phyloP scores from a whole-genome alignment of 495 filamentous ascomycete genomes.

The Viridothelium virens region DNA sequence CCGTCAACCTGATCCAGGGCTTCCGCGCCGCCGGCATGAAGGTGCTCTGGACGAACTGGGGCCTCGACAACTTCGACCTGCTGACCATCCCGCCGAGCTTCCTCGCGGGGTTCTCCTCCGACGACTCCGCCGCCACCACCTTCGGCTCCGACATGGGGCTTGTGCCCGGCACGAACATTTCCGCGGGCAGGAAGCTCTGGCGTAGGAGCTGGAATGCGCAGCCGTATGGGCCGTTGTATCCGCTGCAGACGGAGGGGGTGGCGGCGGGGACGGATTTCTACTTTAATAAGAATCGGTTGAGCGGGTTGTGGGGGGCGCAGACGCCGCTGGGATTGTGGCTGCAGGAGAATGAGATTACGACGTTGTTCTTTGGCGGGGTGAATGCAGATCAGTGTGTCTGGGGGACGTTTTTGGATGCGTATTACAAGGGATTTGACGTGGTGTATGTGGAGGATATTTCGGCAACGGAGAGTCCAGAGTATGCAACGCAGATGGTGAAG shows the following conservation, averaged over 20 bases:
- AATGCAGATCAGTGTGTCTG: conserved; percentile 32
- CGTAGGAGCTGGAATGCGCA: conserved; percentile 35
- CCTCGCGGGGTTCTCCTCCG: conserved; percentile 29
- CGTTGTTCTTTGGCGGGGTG: conserved; percentile 28
- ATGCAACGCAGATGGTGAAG: conserved; percentile 28
- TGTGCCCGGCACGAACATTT: conserved; percentile 29
- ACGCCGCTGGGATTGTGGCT: conserved; percentile 29
- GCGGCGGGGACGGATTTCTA: conserved; percentile 29
- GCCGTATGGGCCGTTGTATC: conserved; percentile 26
- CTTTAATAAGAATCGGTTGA: conserved; percentile 34
- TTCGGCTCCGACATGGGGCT: conserved; percentile 34
- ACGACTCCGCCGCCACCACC: conserved; percentile 17
- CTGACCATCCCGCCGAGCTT: conserved; percentile 33
- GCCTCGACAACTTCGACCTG: conserved; percentile 33
- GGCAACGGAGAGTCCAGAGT: conserved; percentile 25
- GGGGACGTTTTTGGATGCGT: conserved; percentile 33
- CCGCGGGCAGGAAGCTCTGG: conserved; percentile 30
- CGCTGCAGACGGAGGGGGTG: conserved; percentile 26
- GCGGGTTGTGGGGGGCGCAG: conserved; percentile 33
- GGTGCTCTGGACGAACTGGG: conserved; percentile 33
- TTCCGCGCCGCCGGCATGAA: conserved; percentile 26
- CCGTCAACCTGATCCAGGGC: conserved; percentile 24
- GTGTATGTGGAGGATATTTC: conserved; percentile 29
- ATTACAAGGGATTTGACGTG: conserved; percentile 30
- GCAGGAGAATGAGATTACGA: conserved; percentile 31